phyloP scores from a whole-genome alignment of 208 protist species.

The Leishmania guyanensis region DNA sequence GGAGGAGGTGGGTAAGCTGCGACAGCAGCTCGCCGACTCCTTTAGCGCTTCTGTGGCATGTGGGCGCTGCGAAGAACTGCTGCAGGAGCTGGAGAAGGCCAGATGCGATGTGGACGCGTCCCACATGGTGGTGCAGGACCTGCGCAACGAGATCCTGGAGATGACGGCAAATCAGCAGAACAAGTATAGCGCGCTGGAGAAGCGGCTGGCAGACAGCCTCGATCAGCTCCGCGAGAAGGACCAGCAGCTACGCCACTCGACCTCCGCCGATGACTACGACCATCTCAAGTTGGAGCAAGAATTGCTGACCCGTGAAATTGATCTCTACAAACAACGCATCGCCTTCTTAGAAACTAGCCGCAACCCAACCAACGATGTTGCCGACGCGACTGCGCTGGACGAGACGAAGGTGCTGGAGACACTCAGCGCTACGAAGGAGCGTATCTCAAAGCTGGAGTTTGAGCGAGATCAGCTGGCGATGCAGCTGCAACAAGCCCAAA shows the following conservation, averaged over 20 bases:
- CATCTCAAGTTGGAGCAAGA: slow-evolving; percentile 46
- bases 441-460: slow-evolving; percentile 62
- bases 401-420: slow-evolving; percentile 56
- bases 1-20: slow-evolving; percentile 20
- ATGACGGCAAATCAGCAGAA: slow-evolving; percentile 39
- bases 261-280: slow-evolving; percentile 35
- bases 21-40: slow-evolving; percentile 29
- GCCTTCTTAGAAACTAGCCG: slow-evolving; percentile 32
- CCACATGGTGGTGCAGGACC: slow-evolving; percentile 26
- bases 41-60: slow-evolving; percentile 24
- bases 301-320: slow-evolving; percentile 42
- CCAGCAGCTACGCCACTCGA: slow-evolving; percentile 33
- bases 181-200: slow-evolving; percentile 41
- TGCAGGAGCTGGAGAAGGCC: slow-evolving; percentile 30
- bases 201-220: slow-evolving; percentile 44
- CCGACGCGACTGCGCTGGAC: slow-evolving; percentile 27
- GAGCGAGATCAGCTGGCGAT: slow-evolving; percentile 53
- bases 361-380: slow-evolving; percentile 4
- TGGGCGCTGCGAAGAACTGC: slow-evolving; percentile 23
- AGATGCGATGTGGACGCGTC: slow-evolving; percentile 23
- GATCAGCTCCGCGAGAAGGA: slow-evolving; percentile 33
- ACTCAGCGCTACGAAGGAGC: slow-evolving; percentile 59
- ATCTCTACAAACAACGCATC: slow-evolving; percentile 43
- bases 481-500: slow-evolving; percentile 55
- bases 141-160: slow-evolving; percentile 30